Percentiles rank a stretch among this genome's conserved stretches.
Evolutionary conservation across 2,329 filamentous ascomycete genomes (phyloP).

Genomic region (Elsinoe arachidis): DNA sequence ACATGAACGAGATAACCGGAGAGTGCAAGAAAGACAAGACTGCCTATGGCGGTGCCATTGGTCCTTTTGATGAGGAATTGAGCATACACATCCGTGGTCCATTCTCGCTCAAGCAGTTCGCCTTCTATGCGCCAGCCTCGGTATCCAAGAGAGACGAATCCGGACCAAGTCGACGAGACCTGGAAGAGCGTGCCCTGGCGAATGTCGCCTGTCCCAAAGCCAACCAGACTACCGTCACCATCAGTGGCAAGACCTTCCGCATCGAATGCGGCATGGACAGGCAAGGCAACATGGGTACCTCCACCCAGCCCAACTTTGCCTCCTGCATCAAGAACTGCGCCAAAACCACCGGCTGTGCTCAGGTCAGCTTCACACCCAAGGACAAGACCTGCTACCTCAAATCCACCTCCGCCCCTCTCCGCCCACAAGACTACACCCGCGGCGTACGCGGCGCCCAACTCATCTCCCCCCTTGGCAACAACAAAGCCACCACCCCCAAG

Average conservation of each 20-base stretch:
- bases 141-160: neutral
- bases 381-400: constrained; percentile 13
- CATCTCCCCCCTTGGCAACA: neutral
- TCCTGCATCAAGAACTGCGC: constrained; percentile 14
- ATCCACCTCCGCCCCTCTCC: neutral
- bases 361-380: constrained; percentile 12
- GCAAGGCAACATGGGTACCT: constrained; percentile 10
- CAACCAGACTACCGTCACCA: constrained; percentile 5
- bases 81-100: constrained; percentile 14
- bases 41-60: constrained; percentile 6
- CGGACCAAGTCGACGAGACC: neutral
- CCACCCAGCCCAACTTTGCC: constrained; percentile 3
- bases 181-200: constrained; percentile 9
- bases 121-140: constrained; percentile 10
- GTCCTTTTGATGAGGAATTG: constrained; percentile 13
- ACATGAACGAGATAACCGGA: constrained; percentile 13
- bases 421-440: constrained; percentile 1
- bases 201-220: constrained; percentile 5
- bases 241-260: constrained; percentile 9
- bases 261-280: constrained; percentile 13
- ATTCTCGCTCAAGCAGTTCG: constrained; percentile 14
- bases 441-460: neutral
- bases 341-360: constrained; percentile 11
- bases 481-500: neutral
- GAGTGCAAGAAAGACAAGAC: constrained; percentile 2